A percentile compares a stretch with the other conserved stretches of the same genome.
phyloP scores from a whole-genome alignment of 2,329 filamentous ascomycete species.

The Harringtonia aguacate region DNA sequence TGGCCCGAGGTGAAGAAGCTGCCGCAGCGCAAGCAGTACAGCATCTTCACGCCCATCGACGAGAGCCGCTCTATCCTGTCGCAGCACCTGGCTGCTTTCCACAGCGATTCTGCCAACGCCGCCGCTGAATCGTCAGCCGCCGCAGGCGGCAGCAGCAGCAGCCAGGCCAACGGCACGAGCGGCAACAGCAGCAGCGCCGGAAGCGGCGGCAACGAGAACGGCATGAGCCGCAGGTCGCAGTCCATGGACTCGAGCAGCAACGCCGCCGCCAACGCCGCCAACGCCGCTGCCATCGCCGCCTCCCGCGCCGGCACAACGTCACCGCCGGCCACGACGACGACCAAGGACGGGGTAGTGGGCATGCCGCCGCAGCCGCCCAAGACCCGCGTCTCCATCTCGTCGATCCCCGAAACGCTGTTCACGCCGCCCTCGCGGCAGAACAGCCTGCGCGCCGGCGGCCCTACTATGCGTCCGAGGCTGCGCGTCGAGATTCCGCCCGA shows the following conservation, averaged over 20 bases:
- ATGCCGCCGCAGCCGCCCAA: constrained; percentile 32
- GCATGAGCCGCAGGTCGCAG: constrained; percentile 39
- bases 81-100: constrained; percentile 65
- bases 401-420: constrained; percentile 52
- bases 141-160: not conserved
- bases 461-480: constrained; percentile 63
- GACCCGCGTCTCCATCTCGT: constrained; percentile 43
- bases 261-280: constrained; percentile 15
- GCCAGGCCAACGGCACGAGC: constrained; percentile 16
- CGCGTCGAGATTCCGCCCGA: constrained; percentile 95
- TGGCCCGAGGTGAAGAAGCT: constrained; percentile 47
- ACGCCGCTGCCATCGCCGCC: too few species aligned
- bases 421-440: constrained; percentile 69
- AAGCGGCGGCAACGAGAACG: not conserved
- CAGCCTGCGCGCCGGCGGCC: constrained; percentile 57
- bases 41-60: constrained; percentile 96
- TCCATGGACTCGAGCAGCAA: constrained; percentile 49
- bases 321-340: constrained; percentile 44
- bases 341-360: constrained; percentile 38
- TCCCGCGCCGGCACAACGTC: constrained; percentile 22
- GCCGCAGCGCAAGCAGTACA: constrained; percentile 71
- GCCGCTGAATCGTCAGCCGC: constrained; percentile 13
- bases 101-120: constrained; percentile 38
- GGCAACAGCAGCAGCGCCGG: not conserved
- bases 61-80: constrained; percentile 82